Evolutionary conservation across 2,329 filamentous ascomycete species (phyloP).

Genomic region (Hypoxylon sp.): DNA sequence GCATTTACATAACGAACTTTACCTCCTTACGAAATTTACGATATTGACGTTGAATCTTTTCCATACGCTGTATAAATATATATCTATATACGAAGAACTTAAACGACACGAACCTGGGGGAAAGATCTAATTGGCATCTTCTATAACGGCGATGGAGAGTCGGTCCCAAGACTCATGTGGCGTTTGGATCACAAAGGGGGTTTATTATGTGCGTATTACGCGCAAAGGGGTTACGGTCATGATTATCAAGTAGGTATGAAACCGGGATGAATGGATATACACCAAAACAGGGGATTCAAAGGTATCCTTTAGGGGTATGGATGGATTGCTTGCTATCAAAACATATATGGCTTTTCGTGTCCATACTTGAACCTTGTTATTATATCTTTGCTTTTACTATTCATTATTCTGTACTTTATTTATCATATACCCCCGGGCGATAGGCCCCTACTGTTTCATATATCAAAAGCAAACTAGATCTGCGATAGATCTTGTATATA

Average conservation of each 20-base stretch:
- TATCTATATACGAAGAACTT: constrained; percentile 36
- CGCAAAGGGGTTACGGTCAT: constrained; percentile 20
- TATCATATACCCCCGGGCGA: constrained; percentile 35
- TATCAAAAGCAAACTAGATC: constrained; percentile 18
- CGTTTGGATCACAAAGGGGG: constrained; percentile 30
- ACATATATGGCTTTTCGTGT: constrained; percentile 5
- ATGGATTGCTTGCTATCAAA: constrained; percentile 8
- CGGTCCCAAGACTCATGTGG: constrained; percentile 27
- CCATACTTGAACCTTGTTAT: constrained; percentile 11
- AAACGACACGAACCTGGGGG: constrained; percentile 23
- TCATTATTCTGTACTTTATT: constrained; percentile 17
- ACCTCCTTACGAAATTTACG: constrained; percentile 47
- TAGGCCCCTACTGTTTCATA: constrained; percentile 16
- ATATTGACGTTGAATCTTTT: constrained; percentile 41
- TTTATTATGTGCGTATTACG: constrained; percentile 9
- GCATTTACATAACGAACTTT: neutral
- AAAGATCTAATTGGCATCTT: constrained; percentile 28
- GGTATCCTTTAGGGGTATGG: constrained; percentile 3
- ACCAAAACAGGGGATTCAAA: constrained; percentile 20
- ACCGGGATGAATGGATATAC: constrained; percentile 27
- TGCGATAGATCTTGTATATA: constrained; percentile 19
- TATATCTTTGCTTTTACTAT: constrained; percentile 15
- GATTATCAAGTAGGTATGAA: constrained; percentile 21
- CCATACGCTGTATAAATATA: constrained; percentile 46
- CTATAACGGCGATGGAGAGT: constrained; percentile 22